phyloP scores from a whole-genome alignment of 78 protist species.

The Tieghemostelium lacteum region DNA sequence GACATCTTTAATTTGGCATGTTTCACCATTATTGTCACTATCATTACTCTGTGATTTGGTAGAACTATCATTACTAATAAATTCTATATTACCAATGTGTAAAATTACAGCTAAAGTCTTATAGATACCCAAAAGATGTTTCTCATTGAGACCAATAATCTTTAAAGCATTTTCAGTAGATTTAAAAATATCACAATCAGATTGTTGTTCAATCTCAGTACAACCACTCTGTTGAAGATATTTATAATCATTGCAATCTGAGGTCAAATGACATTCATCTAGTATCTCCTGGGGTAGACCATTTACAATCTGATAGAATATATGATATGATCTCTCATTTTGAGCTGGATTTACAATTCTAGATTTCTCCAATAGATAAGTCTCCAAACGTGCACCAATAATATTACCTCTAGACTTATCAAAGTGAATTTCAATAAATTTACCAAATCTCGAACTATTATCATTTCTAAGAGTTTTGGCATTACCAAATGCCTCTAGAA shows the following conservation, averaged over 20 bases:
- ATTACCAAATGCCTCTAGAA: slow-evolving; percentile 97
- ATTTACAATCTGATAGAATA: slow-evolving; percentile 78
- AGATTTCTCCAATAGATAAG: slow-evolving; percentile 89
- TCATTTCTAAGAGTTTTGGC: slow-evolving; percentile 96
- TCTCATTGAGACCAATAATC: slow-evolving; percentile 69
- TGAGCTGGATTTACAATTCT: slow-evolving; percentile 87
- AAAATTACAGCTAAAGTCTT: slow-evolving; percentile 78
- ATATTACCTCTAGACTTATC: slow-evolving; percentile 61
- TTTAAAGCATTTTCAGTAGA: slow-evolving; percentile 63
- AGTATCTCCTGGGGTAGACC: not conserved
- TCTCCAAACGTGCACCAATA: slow-evolving; percentile 82
- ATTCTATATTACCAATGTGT: slow-evolving; percentile 86
- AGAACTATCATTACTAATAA: not conserved
- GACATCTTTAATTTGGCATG: not conserved
- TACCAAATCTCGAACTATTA: slow-evolving; percentile 85
- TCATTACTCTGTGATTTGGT: not conserved
- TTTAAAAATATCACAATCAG: slow-evolving; percentile 45
- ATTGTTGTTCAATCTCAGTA: slow-evolving; percentile 31
- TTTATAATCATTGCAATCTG: not conserved
- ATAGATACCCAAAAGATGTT: slow-evolving; percentile 51
- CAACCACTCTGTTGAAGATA: slow-evolving; percentile 40
- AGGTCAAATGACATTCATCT: not conserved
- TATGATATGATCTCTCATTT: slow-evolving; percentile 90
- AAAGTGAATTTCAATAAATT: slow-evolving; percentile 85
- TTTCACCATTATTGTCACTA: not conserved